phyloP scores from a whole-genome alignment of 2,329 filamentous ascomycete genomes.

The Aspergillus brunneoviolaceus region DNA sequence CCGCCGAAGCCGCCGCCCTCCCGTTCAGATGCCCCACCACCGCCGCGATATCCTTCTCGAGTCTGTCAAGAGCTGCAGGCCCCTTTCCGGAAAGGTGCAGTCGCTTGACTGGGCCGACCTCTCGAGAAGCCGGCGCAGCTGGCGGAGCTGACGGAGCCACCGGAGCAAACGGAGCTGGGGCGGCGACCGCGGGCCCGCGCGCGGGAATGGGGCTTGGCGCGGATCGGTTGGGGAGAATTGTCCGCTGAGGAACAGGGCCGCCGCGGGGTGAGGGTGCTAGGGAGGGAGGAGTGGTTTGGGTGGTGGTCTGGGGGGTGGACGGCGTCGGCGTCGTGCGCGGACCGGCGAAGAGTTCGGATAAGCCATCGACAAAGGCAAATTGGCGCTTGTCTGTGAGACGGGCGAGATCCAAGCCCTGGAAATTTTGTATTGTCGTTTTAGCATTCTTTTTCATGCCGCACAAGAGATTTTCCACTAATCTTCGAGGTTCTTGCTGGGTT shows the following conservation, averaged over 20 bases:
- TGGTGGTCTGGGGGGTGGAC: slow-evolving; percentile 6
- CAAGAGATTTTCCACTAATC: neutral
- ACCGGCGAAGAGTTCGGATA: slow-evolving; percentile 57
- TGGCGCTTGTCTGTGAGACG: slow-evolving; percentile 56
- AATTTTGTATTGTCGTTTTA: neutral
- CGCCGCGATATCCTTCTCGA: slow-evolving; percentile 37
- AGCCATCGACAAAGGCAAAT: slow-evolving; percentile 74
- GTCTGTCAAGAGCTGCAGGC: slow-evolving; percentile 28
- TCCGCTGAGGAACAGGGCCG: slow-evolving; percentile 18
- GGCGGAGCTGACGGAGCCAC: slow-evolving; percentile 18
- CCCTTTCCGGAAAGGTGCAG: slow-evolving; percentile 33
- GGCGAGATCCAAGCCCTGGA: slow-evolving; percentile 69
- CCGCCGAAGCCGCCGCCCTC: slow-evolving; percentile 16
- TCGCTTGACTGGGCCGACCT: slow-evolving; percentile 25
- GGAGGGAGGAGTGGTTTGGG: slow-evolving; percentile 13
- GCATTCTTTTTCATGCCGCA: neutral
- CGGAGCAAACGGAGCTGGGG: slow-evolving; percentile 18
- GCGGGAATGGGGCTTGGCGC: slow-evolving; percentile 24
- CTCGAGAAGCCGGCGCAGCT: slow-evolving; percentile 12
- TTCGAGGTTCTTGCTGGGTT: too few relatives aligned
- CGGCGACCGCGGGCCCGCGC: slow-evolving; percentile 9
- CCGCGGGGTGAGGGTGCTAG: slow-evolving; percentile 13
- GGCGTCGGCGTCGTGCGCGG: slow-evolving; percentile 1
- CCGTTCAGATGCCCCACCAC: slow-evolving; percentile 33
- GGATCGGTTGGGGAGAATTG: slow-evolving; percentile 29